phyloP scores from a whole-genome alignment of 768 basidiomycete species.

The Mycena rosella region DNA sequence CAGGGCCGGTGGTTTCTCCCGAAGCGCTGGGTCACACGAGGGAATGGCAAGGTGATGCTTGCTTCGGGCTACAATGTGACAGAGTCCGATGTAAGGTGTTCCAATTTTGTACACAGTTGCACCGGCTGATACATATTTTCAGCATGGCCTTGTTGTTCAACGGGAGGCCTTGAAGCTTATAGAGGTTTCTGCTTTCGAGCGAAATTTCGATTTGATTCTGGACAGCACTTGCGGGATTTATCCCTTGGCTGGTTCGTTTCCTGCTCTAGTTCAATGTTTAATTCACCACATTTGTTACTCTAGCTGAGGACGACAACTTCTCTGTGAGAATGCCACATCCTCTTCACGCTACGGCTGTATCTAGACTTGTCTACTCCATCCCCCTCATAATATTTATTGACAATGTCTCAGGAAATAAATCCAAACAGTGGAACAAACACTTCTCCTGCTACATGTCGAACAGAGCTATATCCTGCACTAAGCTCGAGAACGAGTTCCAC shows the following conservation, averaged over 20 bases:
- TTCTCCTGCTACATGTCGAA: no score
- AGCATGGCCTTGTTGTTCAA: slow-evolving; percentile 5
- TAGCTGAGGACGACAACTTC: neutral
- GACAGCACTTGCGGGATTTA: no score
- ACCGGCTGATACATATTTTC: neutral
- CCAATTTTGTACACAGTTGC: neutral
- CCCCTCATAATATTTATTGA: slow-evolving; percentile 39
- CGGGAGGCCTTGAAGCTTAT: neutral
- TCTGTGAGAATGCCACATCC: slow-evolving; percentile 7
- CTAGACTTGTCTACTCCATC: slow-evolving; percentile 24
- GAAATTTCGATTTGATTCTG: no score
- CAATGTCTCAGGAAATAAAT: slow-evolving; percentile 44
- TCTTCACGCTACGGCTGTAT: slow-evolving; percentile 23
- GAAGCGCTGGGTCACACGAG: slow-evolving; percentile 12
- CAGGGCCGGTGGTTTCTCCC: slow-evolving; percentile 10
- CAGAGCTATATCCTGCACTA: no score
- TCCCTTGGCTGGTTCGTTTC: no score
- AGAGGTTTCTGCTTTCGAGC: no score
- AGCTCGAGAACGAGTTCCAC: no score
- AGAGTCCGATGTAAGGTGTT: neutral
- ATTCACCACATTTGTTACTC: no score
- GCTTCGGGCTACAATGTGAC: slow-evolving; percentile 1
- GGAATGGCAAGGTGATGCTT: neutral
- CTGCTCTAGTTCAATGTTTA: no score
- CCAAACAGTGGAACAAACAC: slow-evolving; percentile 30